Evolutionary conservation across 2,329 filamentous ascomycete species (phyloP).

Genomic region (Myriosclerotinia curreyana): DNA sequence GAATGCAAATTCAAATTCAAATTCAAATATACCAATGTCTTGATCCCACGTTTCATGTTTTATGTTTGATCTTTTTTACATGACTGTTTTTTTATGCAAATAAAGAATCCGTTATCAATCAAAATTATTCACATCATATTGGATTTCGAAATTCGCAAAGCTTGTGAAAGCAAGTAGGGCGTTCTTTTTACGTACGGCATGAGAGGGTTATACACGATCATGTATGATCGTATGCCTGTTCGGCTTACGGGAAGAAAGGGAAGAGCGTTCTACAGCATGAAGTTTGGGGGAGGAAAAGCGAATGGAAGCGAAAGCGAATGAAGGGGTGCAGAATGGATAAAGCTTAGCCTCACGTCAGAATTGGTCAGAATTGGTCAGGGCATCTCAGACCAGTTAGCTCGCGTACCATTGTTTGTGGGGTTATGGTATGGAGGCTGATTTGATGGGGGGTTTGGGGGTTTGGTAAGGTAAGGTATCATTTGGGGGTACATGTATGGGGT

Average conservation of each 20-base stretch:
- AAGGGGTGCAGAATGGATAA: neutral
- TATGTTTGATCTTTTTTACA: no score
- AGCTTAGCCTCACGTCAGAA: conserved; percentile 11
- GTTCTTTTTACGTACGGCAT: neutral
- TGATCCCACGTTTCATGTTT: no score
- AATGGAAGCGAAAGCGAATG: neutral
- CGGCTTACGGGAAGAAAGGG: conserved; percentile 1
- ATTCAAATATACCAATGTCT: neutral
- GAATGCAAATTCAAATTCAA: neutral
- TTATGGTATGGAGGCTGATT: neutral
- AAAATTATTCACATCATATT: no score
- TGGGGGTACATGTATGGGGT: neutral
- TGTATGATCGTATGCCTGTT: neutral
- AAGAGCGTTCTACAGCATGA: neutral
- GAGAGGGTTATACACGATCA: neutral
- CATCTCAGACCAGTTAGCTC: neutral
- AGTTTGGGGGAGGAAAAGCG: neutral
- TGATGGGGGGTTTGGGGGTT: neutral
- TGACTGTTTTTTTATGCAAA: no score
- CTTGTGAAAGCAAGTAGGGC: neutral
- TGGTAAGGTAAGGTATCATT: neutral
- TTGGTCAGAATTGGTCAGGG: conserved; percentile 2
- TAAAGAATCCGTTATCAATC: no score
- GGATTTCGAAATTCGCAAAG: no score
- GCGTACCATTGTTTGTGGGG: conserved; percentile 5